Base-by-base conservation (phyloP, 1,139 yeast species). In the Pichiaceae sp. region DNA sequence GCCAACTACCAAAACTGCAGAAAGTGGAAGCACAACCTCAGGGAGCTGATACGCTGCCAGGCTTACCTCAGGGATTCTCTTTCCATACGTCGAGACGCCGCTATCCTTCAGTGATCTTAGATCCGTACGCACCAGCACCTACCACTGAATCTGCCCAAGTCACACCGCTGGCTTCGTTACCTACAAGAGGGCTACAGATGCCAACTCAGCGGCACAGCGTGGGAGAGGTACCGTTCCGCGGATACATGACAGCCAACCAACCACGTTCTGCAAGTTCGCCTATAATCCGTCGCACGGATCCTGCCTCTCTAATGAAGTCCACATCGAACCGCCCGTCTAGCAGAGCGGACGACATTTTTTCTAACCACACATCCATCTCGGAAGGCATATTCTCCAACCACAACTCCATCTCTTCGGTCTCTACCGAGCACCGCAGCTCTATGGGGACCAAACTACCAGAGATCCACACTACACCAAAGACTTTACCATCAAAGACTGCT, bases 121-220 rank as follows among this genome's bases (percentile, higher is more conserved):
- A 63, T 38, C 67, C 67, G 2, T 50, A 62, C 36, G 63, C 62
- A 2, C 59, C 60, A 3, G 55, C 46, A n/a, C 59, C 60, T 14
- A 35, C 37, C n/a, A n/a, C n/a, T n/a, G n/a, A n/a, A n/a, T n/a
- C n/a, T n/a, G n/a, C n/a, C n/a, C n/a, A n/a, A n/a, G n/a, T n/a
- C n/a, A n/a, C n/a, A n/a, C 29, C 34, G 33, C 11, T 24, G 25
- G 29, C 34, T 20, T n/a, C 34, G 25, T 16, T n/a, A 17, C 21
- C 32, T 6, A 6, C 32, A 15, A 3, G 11, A 21, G 8, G 11
- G 25, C 11, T 8, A 12, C 25, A 8, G 25, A 25, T 25, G 24
- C 37, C 29, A 31, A 27, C 11, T 7, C 24, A 21, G 11, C 24
- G 24, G 9, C 24, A 21, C 11, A 21, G 24, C 11, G 11, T 21